These are phyloP conservation scores for Rickenella mellea DNA, from an alignment of 768 basidiomycete species.

Conservation along the genomic window DNA sequence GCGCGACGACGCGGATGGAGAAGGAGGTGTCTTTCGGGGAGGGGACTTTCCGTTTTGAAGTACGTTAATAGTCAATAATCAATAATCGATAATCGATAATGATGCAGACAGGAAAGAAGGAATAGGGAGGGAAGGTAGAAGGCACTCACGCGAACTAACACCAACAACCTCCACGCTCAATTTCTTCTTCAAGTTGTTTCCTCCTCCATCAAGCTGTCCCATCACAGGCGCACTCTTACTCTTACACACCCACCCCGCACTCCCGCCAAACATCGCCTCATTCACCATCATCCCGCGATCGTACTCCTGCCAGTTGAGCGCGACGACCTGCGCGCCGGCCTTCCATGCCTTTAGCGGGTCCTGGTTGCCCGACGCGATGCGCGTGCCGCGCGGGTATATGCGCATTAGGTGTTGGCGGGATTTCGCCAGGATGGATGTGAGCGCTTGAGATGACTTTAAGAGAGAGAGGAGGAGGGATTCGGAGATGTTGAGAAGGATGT, in stretches of 20 bases:
- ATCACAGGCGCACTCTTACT: too few species aligned
- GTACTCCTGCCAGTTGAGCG: slow-evolving; percentile 57
- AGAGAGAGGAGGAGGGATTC: slow-evolving; percentile 34
- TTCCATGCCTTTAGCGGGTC: slow-evolving; percentile 45
- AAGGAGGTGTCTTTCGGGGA: slow-evolving; percentile 31
- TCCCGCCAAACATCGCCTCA: slow-evolving; percentile 53
- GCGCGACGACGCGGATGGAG: slow-evolving; percentile 32
- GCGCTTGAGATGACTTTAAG: slow-evolving; percentile 23
- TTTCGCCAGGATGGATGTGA: slow-evolving; percentile 38
- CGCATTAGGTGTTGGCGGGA: slow-evolving; percentile 37
- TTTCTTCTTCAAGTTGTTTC: slow-evolving; percentile 10
- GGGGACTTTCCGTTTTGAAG: slow-evolving; percentile 27
- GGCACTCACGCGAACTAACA: slow-evolving; percentile 31
- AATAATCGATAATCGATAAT: too few species aligned
- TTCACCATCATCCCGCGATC: slow-evolving; percentile 48
- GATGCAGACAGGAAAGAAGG: too few species aligned
- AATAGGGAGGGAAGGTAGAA: neutral
- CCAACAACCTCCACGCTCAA: slow-evolving; percentile 30
- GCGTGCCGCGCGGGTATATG: slow-evolving; percentile 49
- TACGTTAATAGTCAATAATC: neutral
- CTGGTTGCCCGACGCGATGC: slow-evolving; percentile 46
- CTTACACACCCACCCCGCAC: slow-evolving; percentile 44
- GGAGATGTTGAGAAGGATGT: slow-evolving; percentile 54
- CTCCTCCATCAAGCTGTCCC: slow-evolving; percentile 15
- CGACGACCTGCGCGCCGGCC: slow-evolving; percentile 45